phyloP scores from a whole-genome alignment of 192 early-diverging fungal species.

The Entomortierella lignicola region DNA sequence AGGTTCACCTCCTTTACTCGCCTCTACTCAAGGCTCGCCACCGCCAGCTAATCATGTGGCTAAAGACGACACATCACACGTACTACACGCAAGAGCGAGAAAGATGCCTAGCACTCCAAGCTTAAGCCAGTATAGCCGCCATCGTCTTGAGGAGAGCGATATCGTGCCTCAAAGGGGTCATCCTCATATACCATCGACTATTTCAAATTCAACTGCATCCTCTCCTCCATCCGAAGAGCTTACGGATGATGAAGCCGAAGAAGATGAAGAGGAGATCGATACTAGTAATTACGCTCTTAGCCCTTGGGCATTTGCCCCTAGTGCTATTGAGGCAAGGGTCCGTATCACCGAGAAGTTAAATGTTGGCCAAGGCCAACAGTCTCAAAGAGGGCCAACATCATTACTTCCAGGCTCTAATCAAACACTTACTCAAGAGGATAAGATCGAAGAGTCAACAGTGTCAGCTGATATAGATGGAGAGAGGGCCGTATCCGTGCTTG shows the following conservation, averaged over 20 bases:
- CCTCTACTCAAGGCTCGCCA: conserved; percentile 12
- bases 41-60: not conserved
- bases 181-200: not conserved
- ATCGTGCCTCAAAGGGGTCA: not conserved
- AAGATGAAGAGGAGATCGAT: conserved; percentile 24
- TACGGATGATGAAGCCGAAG: conserved; percentile 9
- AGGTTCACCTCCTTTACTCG: conserved; percentile 6
- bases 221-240: conserved; percentile 22
- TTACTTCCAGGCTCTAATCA: not conserved
- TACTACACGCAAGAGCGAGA: not conserved
- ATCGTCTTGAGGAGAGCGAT: not conserved
- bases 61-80: not conserved
- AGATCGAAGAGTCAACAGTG: not conserved
- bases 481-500: conserved; percentile 4
- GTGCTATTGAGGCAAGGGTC: not conserved
- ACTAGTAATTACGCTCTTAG: conserved; percentile 25
- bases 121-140: conserved; percentile 11
- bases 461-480: conserved; percentile 7
- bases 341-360: not conserved
- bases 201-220: conserved; percentile 10
- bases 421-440: not conserved
- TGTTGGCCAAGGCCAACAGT: not conserved
- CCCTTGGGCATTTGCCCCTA: conserved; percentile 14
- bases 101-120: conserved; percentile 37
- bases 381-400: not conserved